Evolutionary conservation across 1,139 yeast genomes (phyloP).

Genomic region (Sugiyamaella japonica): DNA sequence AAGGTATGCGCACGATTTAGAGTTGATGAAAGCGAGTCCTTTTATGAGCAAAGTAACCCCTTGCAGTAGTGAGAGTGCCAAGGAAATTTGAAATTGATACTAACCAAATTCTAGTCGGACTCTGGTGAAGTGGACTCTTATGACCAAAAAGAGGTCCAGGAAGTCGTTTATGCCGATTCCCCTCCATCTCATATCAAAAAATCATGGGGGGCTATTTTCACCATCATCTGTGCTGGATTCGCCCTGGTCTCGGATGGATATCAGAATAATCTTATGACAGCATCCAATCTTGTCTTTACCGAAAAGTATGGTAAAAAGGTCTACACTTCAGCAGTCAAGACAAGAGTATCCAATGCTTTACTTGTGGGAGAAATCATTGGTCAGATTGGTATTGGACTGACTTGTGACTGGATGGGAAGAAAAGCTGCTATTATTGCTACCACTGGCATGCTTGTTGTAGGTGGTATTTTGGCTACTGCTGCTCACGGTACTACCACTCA

Average conservation of each 20-base stretch:
- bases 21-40: neutral
- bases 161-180: neutral
- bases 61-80: neutral
- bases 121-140: neutral
- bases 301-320: slow-evolving; percentile 45
- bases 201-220: slow-evolving; percentile 39
- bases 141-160: neutral
- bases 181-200: slow-evolving; percentile 3
- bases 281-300: slow-evolving; percentile 54
- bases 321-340: slow-evolving; percentile 49
- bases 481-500: slow-evolving; percentile 52
- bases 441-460: slow-evolving; percentile 54
- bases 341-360: slow-evolving; percentile 59
- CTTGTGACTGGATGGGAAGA: slow-evolving; percentile 59
- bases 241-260: slow-evolving; percentile 66
- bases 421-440: slow-evolving; percentile 59
- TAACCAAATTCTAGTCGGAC: neutral
- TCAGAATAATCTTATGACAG: slow-evolving; percentile 61
- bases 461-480: slow-evolving; percentile 58
- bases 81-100: neutral
- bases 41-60: too few relatives aligned
- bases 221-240: slow-evolving; percentile 55
- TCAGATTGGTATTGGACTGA: slow-evolving; percentile 54
- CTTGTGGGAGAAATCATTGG: slow-evolving; percentile 62
- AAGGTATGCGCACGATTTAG: slow-evolving; percentile 7